Evolutionary conservation across 352 stramenopile genomes (phyloP).

Genomic region (Globisporangium spiculum): DNA sequence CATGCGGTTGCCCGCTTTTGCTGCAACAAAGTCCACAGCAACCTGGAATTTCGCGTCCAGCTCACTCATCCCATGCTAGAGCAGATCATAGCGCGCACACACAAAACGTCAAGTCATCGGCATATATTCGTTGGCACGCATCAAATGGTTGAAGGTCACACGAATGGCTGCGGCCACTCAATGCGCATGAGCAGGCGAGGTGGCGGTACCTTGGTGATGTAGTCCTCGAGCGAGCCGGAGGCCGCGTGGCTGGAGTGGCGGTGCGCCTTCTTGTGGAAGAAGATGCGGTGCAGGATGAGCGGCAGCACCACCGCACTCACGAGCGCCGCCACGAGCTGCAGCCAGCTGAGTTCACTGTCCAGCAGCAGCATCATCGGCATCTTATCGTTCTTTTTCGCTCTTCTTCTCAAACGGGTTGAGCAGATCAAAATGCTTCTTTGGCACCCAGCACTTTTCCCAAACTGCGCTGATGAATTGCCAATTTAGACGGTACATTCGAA

Average conservation of each 20-base stretch:
- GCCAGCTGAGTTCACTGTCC: constrained; percentile 22
- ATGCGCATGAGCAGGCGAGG: background rate
- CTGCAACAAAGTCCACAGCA: constrained; percentile 59
- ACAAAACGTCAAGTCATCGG: background rate
- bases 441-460: background rate
- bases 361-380: constrained; percentile 11
- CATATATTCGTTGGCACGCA: background rate
- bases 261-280: constrained; percentile 37
- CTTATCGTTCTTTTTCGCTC: background rate
- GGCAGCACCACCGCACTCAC: constrained; percentile 37
- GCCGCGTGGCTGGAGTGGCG: constrained; percentile 31
- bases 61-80: constrained; percentile 57
- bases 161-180: background rate
- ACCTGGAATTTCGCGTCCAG: constrained; percentile 70
- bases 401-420: background rate
- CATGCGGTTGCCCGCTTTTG: constrained; percentile 41
- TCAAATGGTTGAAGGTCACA: constrained; percentile 1
- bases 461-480: background rate
- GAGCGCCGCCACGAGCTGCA: constrained; percentile 31
- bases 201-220: constrained; percentile 40
- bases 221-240: constrained; percentile 47
- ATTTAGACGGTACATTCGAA: background rate
- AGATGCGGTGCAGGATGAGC: constrained; percentile 52
- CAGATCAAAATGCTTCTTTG: background rate
- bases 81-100: background rate